A percentile compares a stretch with the other conserved stretches of the same genome.
Evolutionary conservation across 257 asterid species (phyloP).

Genomic region (Gardenia jasminoides): DNA sequence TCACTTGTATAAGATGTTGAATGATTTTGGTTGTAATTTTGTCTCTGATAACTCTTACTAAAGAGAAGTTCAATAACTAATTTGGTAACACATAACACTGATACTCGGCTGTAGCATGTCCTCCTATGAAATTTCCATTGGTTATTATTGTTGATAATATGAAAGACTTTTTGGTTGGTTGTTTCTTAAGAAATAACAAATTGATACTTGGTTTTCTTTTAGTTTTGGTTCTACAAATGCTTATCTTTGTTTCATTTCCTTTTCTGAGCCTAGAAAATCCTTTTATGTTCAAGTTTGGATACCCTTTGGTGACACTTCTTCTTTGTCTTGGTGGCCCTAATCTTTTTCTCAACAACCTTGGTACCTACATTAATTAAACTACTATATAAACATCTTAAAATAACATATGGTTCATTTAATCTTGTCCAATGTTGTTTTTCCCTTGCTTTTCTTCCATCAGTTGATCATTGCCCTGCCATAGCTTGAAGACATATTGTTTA

Average conservation of each 20-base stretch:
- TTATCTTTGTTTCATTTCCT: not conserved
- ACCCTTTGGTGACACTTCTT: no score
- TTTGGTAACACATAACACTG: no score
- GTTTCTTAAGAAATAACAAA: not conserved
- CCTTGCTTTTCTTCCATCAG: not conserved
- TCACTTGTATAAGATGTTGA: not conserved
- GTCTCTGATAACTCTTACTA: no score
- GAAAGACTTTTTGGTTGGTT: not conserved
- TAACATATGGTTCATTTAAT: conserved; percentile 27
- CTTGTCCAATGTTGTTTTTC: not conserved
- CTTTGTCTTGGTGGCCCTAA: conserved; percentile 96
- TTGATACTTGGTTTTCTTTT: not conserved
- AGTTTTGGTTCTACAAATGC: not conserved
- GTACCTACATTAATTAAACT: conserved; percentile 97
- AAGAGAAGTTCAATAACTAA: no score
- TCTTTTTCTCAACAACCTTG: conserved; percentile 79
- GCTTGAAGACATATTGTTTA: no score
- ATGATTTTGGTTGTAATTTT: no score
- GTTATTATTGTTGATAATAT: not conserved
- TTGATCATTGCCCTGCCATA: no score
- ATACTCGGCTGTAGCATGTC: no score
- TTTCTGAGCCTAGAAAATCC: no score
- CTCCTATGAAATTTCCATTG: not conserved
- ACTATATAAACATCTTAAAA: conserved; percentile 91
- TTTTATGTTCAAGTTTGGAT: no score